Percentiles rank a stretch among this genome's conserved stretches.
These are phyloP conservation scores for Aspergillus wentii DNA, from an alignment of 495 filamentous ascomycete species.

Conservation along the genomic window DNA sequence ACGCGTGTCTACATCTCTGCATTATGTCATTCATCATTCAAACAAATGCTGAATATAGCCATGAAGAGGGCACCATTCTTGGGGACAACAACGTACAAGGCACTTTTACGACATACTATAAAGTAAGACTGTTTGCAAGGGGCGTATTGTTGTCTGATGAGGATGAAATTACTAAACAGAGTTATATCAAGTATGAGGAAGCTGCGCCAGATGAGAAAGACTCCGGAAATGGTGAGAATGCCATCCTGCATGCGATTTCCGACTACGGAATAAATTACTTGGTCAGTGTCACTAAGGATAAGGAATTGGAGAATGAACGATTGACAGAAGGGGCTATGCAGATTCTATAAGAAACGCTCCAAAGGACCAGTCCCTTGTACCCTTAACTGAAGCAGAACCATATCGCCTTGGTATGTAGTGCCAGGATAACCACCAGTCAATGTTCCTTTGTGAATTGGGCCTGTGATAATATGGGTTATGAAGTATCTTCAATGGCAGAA, in stretches of 20 bases:
- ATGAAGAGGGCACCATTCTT: conserved; percentile 6
- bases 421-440: too few species aligned
- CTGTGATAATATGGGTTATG: too few species aligned
- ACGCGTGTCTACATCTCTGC: conserved; percentile 11
- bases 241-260: conserved; percentile 13
- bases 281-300: conserved; percentile 13
- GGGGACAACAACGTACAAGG: conserved; percentile 11
- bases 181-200: conserved; percentile 13
- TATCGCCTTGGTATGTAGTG: too few species aligned
- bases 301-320: conserved; percentile 13
- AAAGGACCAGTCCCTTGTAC: too few species aligned
- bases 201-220: conserved; percentile 11
- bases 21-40: conserved; percentile 19
- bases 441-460: too few species aligned
- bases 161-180: conserved; percentile 9
- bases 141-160: conserved; percentile 7
- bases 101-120: conserved; percentile 9
- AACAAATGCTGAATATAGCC: conserved; percentile 9
- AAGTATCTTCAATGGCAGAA: too few species aligned
- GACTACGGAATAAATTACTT: conserved; percentile 14
- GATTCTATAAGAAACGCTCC: too few species aligned
- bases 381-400: too few species aligned
- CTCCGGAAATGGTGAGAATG: conserved; percentile 19
- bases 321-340: conserved; percentile 10
- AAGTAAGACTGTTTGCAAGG: conserved; percentile 12